Evolutionary conservation across 2,329 filamentous ascomycete species (phyloP).

Genomic region (Epichloe sibirici): DNA sequence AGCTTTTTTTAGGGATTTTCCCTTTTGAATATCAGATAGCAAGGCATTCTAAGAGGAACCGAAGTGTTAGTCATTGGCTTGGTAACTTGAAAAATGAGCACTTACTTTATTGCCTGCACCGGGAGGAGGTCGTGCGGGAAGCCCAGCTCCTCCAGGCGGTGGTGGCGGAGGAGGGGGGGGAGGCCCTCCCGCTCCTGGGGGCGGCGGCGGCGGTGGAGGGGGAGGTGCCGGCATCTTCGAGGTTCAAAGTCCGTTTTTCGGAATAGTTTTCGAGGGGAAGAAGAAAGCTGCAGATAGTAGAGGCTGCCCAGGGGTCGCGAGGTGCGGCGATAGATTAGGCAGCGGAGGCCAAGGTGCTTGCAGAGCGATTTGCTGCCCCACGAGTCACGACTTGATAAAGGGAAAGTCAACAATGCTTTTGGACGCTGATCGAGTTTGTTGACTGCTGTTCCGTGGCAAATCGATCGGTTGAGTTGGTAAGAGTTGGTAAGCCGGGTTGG

Average conservation of each 20-base stretch:
- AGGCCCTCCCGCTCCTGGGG: slow-evolving; percentile 49
- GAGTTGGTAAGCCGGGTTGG: too few relatives aligned
- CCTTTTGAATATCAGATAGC: slow-evolving; percentile 78
- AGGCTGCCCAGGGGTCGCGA: neutral
- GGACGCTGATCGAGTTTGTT: neutral
- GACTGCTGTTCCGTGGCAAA: neutral
- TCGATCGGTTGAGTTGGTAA: neutral
- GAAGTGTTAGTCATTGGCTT: slow-evolving; percentile 4
- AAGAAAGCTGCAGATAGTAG: neutral
- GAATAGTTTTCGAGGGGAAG: neutral
- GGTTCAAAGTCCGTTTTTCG: neutral
- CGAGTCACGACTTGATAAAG: neutral
- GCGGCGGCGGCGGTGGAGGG: slow-evolving; percentile 59
- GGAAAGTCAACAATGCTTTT: neutral
- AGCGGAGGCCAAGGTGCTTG: neutral
- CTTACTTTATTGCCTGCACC: slow-evolving; percentile 50
- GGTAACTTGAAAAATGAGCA: slow-evolving; percentile 8
- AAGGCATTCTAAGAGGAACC: slow-evolving; percentile 56
- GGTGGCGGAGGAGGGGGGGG: slow-evolving; percentile 48
- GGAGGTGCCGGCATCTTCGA: slow-evolving; percentile 40
- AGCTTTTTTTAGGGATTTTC: slow-evolving; percentile 66
- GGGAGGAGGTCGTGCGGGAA: slow-evolving; percentile 37
- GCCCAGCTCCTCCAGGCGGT: slow-evolving; percentile 40
- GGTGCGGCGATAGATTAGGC: slow-evolving; percentile 2
- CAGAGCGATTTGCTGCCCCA: neutral